These are phyloP conservation scores for Staphylotrichum longicolle DNA, from an alignment of 495 filamentous ascomycete genomes.

Conservation along the genomic window DNA sequence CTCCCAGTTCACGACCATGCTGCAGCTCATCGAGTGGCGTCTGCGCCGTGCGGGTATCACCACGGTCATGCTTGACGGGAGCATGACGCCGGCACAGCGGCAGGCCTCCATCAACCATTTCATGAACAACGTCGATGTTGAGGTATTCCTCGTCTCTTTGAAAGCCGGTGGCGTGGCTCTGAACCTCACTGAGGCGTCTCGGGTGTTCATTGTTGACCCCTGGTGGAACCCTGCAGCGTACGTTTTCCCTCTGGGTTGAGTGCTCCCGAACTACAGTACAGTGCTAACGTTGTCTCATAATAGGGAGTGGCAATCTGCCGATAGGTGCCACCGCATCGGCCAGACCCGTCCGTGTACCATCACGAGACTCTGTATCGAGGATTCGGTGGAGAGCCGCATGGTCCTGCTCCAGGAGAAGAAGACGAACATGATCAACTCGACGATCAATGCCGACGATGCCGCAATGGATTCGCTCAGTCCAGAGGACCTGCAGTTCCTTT, in stretches of 20 bases:
- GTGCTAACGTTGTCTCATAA: constrained; percentile 10
- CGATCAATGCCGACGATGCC: constrained; percentile 84
- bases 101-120: constrained; percentile 89
- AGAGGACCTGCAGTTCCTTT: constrained; percentile 92
- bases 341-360: constrained; percentile 92
- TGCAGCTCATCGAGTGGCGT: constrained; percentile 96
- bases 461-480: constrained; percentile 87
- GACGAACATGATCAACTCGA: constrained; percentile 90
- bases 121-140: constrained; percentile 88
- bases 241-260: constrained; percentile 5
- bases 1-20: constrained; percentile 96
- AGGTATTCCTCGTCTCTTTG: constrained; percentile 90
- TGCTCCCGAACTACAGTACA: background rate
- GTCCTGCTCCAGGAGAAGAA: constrained; percentile 97
- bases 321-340: constrained; percentile 95
- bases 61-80: constrained; percentile 94
- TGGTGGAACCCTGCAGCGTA: constrained; percentile 95
- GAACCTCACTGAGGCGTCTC: constrained; percentile 89
- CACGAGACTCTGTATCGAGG: constrained; percentile 89
- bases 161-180: constrained; percentile 95
- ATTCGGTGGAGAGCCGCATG: constrained; percentile 92
- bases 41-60: constrained; percentile 92
- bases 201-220: constrained; percentile 94
- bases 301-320: constrained; percentile 89
- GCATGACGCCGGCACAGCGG: constrained; percentile 89